Evolutionary conservation across 169 alveolate genomes (phyloP).

Genomic region (Plasmodium vinckei): DNA sequence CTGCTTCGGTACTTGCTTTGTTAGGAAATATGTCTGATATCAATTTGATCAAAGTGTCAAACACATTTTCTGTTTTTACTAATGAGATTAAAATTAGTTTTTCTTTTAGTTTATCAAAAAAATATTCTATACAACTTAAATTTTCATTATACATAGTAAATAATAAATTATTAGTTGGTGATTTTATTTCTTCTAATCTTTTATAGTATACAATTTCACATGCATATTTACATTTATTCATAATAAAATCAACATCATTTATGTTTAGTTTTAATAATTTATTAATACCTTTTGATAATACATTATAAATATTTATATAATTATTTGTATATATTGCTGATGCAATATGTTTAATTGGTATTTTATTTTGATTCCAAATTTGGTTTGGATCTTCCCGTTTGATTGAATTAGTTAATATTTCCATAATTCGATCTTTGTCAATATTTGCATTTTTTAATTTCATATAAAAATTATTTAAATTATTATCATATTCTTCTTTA

Average conservation of each 20-base stretch:
- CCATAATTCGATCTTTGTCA: constrained; percentile 38
- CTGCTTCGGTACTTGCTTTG: not conserved
- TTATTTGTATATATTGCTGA: constrained; percentile 63
- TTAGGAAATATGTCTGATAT: constrained; percentile 65
- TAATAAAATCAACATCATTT: constrained; percentile 31
- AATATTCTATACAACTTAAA: constrained; percentile 67
- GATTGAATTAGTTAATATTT: constrained; percentile 28
- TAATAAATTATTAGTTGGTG: constrained; percentile 37
- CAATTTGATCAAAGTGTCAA: constrained; percentile 23
- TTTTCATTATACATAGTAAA: constrained; percentile 74
- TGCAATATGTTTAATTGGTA: constrained; percentile 66
- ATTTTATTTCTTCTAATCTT: constrained; percentile 47
- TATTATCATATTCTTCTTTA: constrained; percentile 8
- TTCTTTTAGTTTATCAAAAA: constrained; percentile 70
- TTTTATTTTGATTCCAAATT: constrained; percentile 45
- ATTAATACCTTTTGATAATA: constrained; percentile 38
- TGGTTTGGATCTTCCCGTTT: constrained; percentile 41
- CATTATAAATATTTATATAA: constrained; percentile 48
- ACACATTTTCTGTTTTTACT: constrained; percentile 44
- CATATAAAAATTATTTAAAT: constrained; percentile 30
- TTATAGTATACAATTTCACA: constrained; percentile 61
- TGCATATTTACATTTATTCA: constrained; percentile 73
- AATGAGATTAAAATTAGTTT: constrained; percentile 51
- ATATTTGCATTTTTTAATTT: constrained; percentile 17
- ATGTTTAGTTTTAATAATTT: constrained; percentile 17